Conservation (phyloP, 768 basidiomycete species). For the Rhodotorula diobovata region DNA sequence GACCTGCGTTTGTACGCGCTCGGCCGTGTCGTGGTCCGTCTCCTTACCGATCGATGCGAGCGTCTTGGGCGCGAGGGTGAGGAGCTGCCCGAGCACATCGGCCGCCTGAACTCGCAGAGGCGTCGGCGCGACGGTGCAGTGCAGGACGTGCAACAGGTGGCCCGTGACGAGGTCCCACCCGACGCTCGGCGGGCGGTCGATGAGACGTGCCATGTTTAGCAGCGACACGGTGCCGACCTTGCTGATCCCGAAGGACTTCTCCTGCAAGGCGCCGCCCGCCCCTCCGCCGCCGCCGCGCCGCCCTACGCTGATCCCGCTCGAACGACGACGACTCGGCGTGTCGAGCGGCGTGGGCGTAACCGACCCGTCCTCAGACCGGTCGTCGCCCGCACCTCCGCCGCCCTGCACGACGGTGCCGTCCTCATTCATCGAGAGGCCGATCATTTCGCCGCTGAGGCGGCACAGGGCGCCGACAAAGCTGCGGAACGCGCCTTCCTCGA, state of each 20-base stretch:
- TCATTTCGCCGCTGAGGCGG: conserved; percentile 84
- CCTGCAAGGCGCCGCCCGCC: conserved; percentile 51
- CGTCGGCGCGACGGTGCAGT: conserved; percentile 63
- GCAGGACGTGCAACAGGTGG: conserved; percentile 73
- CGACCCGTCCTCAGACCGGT: not conserved
- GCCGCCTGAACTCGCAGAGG: conserved; percentile 83
- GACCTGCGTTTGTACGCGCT: conserved; percentile 70
- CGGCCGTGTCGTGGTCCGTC: conserved; percentile 59
- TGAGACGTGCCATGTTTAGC: conserved; percentile 80
- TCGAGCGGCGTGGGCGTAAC: conserved; percentile 6
- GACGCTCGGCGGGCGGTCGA: conserved; percentile 57
- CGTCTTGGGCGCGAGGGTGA: conserved; percentile 71
- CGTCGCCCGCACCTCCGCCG: not conserved
- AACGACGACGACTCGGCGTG: conserved; percentile 53
- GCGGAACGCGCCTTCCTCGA: conserved; percentile 76
- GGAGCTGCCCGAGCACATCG: conserved; percentile 74
- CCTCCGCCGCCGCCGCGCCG: not conserved
- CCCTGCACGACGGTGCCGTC: conserved; percentile 16
- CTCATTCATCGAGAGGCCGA: conserved; percentile 63
- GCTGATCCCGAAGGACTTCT: conserved; percentile 74
- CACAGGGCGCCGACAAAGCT: conserved; percentile 76
- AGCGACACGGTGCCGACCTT: conserved; percentile 73
- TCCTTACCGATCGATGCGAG: conserved; percentile 49
- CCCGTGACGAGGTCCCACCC: conserved; percentile 78
- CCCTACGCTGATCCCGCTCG: conserved; percentile 79